Conservation (phyloP, 306 rosid genomes). For the Elaeagnus macrophylla region DNA sequence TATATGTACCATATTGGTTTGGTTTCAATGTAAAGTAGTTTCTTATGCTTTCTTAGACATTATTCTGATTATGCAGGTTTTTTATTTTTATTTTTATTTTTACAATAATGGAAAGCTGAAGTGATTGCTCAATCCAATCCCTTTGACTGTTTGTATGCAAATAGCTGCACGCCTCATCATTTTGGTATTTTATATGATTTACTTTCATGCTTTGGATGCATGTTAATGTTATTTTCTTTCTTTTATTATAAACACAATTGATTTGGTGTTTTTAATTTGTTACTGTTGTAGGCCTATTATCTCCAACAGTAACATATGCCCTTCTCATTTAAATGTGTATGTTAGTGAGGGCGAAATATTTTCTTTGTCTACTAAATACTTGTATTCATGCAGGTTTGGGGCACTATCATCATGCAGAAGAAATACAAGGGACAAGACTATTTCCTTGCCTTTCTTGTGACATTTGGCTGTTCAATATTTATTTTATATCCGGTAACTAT, state of each 20-base stretch:
- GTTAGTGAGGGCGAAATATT: not conserved
- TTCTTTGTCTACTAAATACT: constrained; percentile 4
- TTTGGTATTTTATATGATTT: too few species aligned
- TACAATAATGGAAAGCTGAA: not conserved
- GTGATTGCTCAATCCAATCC: not conserved
- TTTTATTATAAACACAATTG: not conserved
- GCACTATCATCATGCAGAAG: constrained; percentile 87
- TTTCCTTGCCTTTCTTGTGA: constrained; percentile 61
- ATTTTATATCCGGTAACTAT: constrained; percentile 77
- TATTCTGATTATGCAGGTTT: not conserved
- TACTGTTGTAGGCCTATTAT: too few species aligned
- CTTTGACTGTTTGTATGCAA: not conserved
- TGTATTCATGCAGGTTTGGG: constrained; percentile 61
- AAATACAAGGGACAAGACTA: constrained; percentile 68
- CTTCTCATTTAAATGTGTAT: too few species aligned
- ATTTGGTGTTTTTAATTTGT: not conserved
- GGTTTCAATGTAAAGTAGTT: not conserved
- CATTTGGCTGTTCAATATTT: constrained; percentile 82
- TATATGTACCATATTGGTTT: not conserved
- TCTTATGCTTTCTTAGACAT: not conserved
- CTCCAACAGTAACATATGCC: too few species aligned
- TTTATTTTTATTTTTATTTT: too few species aligned
- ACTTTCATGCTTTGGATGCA: constrained; percentile 2
- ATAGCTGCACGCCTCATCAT: not conserved
- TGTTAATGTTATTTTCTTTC: not conserved